A percentile compares a stretch with the other conserved stretches of the same genome.
phyloP scores from a whole-genome alignment of 768 basidiomycete species.

The Termitomyces sp. region DNA sequence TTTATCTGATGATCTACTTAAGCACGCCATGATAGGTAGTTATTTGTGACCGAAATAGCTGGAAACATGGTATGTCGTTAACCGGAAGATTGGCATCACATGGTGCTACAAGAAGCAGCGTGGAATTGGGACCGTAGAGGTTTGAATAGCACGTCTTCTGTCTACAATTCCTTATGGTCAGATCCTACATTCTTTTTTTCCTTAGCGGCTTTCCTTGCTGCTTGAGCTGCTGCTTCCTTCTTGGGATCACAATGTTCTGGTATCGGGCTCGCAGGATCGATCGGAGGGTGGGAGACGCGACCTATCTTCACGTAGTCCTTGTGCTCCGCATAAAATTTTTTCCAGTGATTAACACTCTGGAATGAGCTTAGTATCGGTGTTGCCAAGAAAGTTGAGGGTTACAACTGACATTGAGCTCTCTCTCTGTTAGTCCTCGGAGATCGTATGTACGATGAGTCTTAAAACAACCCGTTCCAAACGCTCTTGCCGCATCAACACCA shows the following conservation, averaged over 20 bases:
- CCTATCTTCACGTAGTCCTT: conserved; percentile 79
- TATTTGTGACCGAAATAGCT: neutral
- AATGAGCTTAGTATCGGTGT: neutral
- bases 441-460: conserved; percentile 89
- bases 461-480: conserved; percentile 95
- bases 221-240: conserved; percentile 39
- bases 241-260: conserved; percentile 72
- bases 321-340: conserved; percentile 81
- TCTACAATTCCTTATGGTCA: conserved; percentile 36
- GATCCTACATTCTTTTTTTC: conserved; percentile 18
- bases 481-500: conserved; percentile 85
- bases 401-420: conserved; percentile 63
- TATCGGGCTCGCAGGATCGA: conserved; percentile 72
- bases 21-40: neutral
- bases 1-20: neutral
- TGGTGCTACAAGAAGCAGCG: neutral
- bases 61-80: neutral
- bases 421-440: conserved; percentile 71
- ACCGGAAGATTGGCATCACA: neutral
- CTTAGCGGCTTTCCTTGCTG: conserved; percentile 18
- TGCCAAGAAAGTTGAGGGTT: neutral
- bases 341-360: conserved; percentile 85
- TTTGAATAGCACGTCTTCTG: neutral
- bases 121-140: neutral
- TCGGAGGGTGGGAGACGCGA: conserved; percentile 68